Evolutionary conservation across 1,284 basidiomycete species (phyloP).

Genomic region (Pisolithus thermaeus): DNA sequence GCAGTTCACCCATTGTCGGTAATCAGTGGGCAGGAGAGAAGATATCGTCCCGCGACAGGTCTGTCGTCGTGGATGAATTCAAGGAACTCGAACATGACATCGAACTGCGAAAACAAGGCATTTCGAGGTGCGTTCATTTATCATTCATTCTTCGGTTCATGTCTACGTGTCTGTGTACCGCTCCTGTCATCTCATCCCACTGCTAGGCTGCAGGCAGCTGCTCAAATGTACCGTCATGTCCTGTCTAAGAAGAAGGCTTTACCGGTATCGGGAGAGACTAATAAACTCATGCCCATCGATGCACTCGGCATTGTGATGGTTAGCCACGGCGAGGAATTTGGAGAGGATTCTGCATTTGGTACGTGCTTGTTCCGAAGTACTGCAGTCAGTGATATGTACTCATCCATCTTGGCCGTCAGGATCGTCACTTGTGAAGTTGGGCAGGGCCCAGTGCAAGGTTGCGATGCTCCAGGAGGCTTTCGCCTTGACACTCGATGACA

Average conservation of each 20-base stretch:
- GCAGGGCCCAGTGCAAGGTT: slow-evolving; percentile 76
- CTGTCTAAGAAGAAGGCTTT: slow-evolving; percentile 64
- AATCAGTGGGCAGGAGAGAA: slow-evolving; percentile 70
- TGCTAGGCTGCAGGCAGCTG: slow-evolving; percentile 52
- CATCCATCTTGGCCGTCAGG: slow-evolving; percentile 35
- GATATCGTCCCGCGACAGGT: slow-evolving; percentile 68
- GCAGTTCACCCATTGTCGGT: slow-evolving; percentile 26
- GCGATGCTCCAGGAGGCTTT: slow-evolving; percentile 78
- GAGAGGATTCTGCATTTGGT: slow-evolving; percentile 68
- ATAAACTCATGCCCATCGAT: slow-evolving; percentile 69
- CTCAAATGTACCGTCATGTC: slow-evolving; percentile 54
- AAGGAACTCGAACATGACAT: slow-evolving; percentile 65
- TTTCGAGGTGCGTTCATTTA: slow-evolving; percentile 46
- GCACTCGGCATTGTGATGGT: slow-evolving; percentile 83
- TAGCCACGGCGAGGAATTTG: slow-evolving; percentile 75
- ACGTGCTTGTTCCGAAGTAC: slow-evolving; percentile 18
- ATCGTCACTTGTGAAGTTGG: slow-evolving; percentile 64
- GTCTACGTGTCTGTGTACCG: neutral
- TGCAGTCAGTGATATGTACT: neutral
- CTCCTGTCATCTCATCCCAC: neutral
- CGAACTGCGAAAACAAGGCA: slow-evolving; percentile 58
- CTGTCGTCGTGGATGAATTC: slow-evolving; percentile 56
- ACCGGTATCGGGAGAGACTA: slow-evolving; percentile 50
- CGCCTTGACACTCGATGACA: slow-evolving; percentile 63
- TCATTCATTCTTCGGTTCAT: no score